phyloP scores from a whole-genome alignment of 305 asterid species.

The Fraxinus sp. region DNA sequence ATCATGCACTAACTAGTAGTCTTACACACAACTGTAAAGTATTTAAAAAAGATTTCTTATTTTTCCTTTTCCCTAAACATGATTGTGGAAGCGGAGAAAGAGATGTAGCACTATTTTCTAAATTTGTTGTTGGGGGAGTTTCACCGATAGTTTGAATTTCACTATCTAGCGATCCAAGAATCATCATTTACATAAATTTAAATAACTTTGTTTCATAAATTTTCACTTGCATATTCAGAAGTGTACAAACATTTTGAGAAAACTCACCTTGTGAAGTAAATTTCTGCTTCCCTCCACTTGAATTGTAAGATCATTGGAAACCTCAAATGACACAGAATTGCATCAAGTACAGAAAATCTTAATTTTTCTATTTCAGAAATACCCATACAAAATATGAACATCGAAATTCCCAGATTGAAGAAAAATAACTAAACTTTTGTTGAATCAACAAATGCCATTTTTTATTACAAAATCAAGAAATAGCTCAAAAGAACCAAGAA shows the following conservation, averaged over 20 bases:
- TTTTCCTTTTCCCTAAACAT: too few relatives aligned
- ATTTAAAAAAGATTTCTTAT: too few relatives aligned
- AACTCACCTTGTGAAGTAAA: slow-evolving; percentile 62
- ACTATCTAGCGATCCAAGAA: background rate
- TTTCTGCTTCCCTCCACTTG: slow-evolving; percentile 64
- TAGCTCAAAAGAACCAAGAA: background rate
- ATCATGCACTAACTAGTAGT: too few relatives aligned
- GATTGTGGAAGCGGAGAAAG: too few relatives aligned
- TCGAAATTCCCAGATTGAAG: background rate
- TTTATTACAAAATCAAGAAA: too few relatives aligned
- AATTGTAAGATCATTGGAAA: slow-evolving; percentile 62
- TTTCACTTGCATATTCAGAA: too few relatives aligned
- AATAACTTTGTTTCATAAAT: background rate
- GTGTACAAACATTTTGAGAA: too few relatives aligned
- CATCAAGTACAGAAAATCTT: background rate
- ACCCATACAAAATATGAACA: background rate
- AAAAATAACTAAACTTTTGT: background rate
- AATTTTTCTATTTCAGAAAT: background rate
- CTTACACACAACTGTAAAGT: too few relatives aligned
- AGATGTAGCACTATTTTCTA: too few relatives aligned
- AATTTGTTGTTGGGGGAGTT: too few relatives aligned
- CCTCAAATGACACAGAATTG: slow-evolving; percentile 71
- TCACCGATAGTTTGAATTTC: too few relatives aligned
- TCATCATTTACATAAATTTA: background rate
- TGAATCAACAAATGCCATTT: too few relatives aligned